A percentile compares a stretch with the other conserved stretches of the same genome.
phyloP scores from a whole-genome alignment of 306 rosid species.

The Comarum palustre region DNA sequence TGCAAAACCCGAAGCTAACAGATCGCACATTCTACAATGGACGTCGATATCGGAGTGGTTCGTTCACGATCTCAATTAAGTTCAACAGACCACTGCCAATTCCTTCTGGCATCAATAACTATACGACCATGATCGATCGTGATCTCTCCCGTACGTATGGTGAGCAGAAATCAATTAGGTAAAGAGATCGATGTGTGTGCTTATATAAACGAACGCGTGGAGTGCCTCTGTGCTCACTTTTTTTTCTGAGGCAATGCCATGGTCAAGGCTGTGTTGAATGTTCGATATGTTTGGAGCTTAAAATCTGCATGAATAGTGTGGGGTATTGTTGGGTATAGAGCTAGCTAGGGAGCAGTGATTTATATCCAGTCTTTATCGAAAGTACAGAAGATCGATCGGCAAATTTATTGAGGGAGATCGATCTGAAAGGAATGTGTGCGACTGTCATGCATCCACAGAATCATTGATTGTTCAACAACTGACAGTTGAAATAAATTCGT shows the following conservation, averaged over 20 bases:
- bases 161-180: neutral
- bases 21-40: neutral
- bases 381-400: neutral
- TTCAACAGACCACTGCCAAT: neutral
- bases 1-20: neutral
- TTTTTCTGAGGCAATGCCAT: neutral
- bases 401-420: neutral
- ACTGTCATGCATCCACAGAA: neutral
- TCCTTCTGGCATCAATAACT: neutral
- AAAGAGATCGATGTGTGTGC: neutral
- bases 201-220: neutral
- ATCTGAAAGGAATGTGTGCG: constrained; percentile 5
- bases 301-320: constrained; percentile 18
- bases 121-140: neutral
- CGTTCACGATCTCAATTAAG: neutral
- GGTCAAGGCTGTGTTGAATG: neutral
- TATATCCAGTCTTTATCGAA: neutral
- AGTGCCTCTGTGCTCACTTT: neutral
- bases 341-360: neutral
- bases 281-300: neutral
- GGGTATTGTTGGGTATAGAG: neutral
- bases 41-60: neutral
- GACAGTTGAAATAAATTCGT: too few species aligned
- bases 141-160: neutral
- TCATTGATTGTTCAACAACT: neutral